phyloP scores from a whole-genome alignment of 2,329 filamentous ascomycete genomes.

The Bipolaris sorokiniana region DNA sequence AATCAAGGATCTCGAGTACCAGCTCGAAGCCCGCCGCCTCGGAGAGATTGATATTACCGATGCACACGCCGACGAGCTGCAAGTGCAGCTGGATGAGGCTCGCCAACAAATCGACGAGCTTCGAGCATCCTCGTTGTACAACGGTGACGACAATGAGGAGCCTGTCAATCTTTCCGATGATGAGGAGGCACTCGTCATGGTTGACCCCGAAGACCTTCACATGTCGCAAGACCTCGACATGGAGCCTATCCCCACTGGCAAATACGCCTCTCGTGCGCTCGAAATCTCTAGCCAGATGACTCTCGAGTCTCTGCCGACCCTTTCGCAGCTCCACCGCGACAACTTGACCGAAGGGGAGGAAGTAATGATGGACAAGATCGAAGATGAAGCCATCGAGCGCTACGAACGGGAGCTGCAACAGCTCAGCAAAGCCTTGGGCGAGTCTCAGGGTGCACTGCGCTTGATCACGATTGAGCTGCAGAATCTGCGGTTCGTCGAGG shows the following conservation, averaged over 20 bases:
- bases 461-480: slow-evolving; percentile 54
- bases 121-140: slow-evolving; percentile 40
- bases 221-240: slow-evolving; percentile 40
- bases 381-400: slow-evolving; percentile 46
- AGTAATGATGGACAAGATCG: slow-evolving; percentile 31
- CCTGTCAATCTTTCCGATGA: slow-evolving; percentile 31
- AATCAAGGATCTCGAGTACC: slow-evolving; percentile 47
- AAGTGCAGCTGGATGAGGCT: slow-evolving; percentile 44
- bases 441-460: slow-evolving; percentile 50
- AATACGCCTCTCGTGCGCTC: slow-evolving; percentile 37
- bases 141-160: slow-evolving; percentile 30
- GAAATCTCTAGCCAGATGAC: slow-evolving; percentile 41
- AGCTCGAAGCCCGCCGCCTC: slow-evolving; percentile 45
- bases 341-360: slow-evolving; percentile 32
- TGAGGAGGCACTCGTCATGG: slow-evolving; percentile 41
- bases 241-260: slow-evolving; percentile 33
- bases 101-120: slow-evolving; percentile 47
- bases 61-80: slow-evolving; percentile 42
- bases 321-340: slow-evolving; percentile 39
- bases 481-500: slow-evolving; percentile 50
- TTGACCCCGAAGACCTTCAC: slow-evolving; percentile 44
- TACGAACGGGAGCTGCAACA: slow-evolving; percentile 51
- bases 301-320: slow-evolving; percentile 30
- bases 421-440: slow-evolving; percentile 47
- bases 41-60: slow-evolving; percentile 49